phyloP scores from a whole-genome alignment of 2,329 filamentous ascomycete genomes.

The Cladosporium sp. region DNA sequence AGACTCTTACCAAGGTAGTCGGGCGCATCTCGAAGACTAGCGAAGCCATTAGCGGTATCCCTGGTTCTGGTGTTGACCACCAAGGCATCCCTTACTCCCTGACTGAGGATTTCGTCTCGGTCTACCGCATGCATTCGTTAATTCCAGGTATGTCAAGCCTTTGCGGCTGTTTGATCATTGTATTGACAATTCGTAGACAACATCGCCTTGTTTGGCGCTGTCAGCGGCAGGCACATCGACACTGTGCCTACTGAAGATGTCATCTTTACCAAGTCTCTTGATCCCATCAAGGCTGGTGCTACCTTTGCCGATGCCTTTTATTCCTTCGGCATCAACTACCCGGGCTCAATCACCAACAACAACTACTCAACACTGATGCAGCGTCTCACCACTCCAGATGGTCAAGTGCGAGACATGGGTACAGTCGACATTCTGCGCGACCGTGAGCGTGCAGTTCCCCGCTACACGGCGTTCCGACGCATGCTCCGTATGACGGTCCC shows the following conservation, averaged over 20 bases:
- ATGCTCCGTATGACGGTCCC: constrained; percentile 43
- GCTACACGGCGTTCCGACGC: constrained; percentile 49
- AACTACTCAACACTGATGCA: constrained; percentile 46
- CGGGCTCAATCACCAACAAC: constrained; percentile 47
- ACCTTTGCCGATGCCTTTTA: constrained; percentile 45
- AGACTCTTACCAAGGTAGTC: constrained; percentile 43
- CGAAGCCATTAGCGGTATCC: constrained; percentile 45
- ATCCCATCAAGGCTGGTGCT: constrained; percentile 34
- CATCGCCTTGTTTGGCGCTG: constrained; percentile 40
- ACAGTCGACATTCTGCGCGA: constrained; percentile 51
- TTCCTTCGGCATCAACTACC: constrained; percentile 51
- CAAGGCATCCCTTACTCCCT: constrained; percentile 44
- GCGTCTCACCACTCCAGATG: constrained; percentile 44
- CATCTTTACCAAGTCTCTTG: constrained; percentile 38
- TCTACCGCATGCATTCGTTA: constrained; percentile 47
- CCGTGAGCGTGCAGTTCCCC: constrained; percentile 49
- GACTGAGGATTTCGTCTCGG: constrained; percentile 48
- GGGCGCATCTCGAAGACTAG: constrained; percentile 44
- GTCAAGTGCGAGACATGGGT: constrained; percentile 44
- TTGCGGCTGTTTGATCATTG: not conserved
- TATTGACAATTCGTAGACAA: constrained; percentile 22
- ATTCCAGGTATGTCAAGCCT: constrained; percentile 31
- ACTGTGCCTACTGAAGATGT: constrained; percentile 37
- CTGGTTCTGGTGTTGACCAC: constrained; percentile 41
- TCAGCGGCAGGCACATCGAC: constrained; percentile 30